Evolutionary conservation across 108 stramenopile species (phyloP), one percentile per base, ranked within the genome.

Genomic region (Skeletonema marinoi): DNA sequence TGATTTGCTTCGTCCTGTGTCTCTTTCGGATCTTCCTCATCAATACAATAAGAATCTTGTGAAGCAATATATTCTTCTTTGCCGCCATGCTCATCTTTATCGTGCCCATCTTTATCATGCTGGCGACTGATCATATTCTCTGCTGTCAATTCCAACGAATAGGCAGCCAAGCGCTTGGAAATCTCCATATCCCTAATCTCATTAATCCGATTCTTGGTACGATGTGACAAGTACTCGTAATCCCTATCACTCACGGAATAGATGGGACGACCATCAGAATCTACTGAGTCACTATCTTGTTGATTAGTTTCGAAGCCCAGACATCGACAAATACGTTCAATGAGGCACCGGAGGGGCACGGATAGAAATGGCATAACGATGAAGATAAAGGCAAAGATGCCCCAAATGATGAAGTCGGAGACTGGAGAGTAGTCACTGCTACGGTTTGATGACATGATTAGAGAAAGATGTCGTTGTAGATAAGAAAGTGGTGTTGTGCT

Each of bases 341-440:
- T 4, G 13, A 13, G 5, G 64, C 48, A 66, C 25, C 51, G 36
- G 33, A 65, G 65, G 1, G 13, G 19, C 16, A 9, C 16, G 42
- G 33, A 56, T 10, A 74, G 6, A 14, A 6, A 51, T 25, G 73
- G 73, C 13, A 74, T 13, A 14, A 74, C 31, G 32, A 74, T 56
- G 73, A 74, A 74, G 8, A 54, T 29, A 0, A 65, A 19, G 21
- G 65, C 64, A 21, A 74, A 33, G 32, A 74, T 32, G 1, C 46
- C 51, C 64, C 73, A 74, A 14, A 74, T 58, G 50, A 74, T 54
- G n/a, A 74, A 65, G 32, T 50, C 73, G 1, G 51, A 51, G 19
- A 21, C 4, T 61, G 16, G 17, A 3, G 17, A 51, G 19, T 21
- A 51, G 17, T 36, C 3, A 36, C 17, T 51, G 50, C 17, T 19